Conservation (phyloP, 179 eudicot species). For the Carnegiea gigantea region DNA sequence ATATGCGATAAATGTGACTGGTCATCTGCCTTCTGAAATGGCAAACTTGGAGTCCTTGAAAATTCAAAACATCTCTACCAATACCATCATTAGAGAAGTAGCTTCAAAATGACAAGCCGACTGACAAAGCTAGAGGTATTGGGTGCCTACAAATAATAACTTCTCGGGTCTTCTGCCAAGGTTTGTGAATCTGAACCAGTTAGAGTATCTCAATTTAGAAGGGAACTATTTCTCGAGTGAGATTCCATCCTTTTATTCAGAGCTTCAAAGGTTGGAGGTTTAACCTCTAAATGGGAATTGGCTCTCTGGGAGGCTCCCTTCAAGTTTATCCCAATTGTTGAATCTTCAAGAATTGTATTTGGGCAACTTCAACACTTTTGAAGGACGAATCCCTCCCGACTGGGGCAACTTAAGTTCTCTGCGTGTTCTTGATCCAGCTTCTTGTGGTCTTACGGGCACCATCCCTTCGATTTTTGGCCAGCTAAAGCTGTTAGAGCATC, state of each 20-base stretch:
- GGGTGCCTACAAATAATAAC: slow-evolving; percentile 53
- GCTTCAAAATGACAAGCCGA: slow-evolving; percentile 27
- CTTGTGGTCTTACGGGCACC: slow-evolving; percentile 49
- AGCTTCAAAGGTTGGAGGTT: slow-evolving; percentile 31
- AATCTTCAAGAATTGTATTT: slow-evolving; percentile 40
- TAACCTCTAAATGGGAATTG: slow-evolving; percentile 43
- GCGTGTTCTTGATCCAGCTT: slow-evolving; percentile 32
- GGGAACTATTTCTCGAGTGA: slow-evolving; percentile 65
- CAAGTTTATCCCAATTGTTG: slow-evolving; percentile 40
- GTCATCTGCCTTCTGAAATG: slow-evolving; percentile 46
- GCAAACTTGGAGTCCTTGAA: slow-evolving; percentile 40
- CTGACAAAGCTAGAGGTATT: slow-evolving; percentile 43
- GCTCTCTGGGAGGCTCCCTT: slow-evolving; percentile 55
- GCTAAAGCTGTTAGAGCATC: slow-evolving; percentile 34
- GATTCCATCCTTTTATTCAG: slow-evolving; percentile 53
- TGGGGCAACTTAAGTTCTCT: slow-evolving; percentile 48
- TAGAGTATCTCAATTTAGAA: slow-evolving; percentile 44
- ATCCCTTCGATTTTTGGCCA: slow-evolving; percentile 57
- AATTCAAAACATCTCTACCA: slow-evolving; percentile 48
- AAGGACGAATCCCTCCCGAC: slow-evolving; percentile 66
- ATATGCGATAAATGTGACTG: slow-evolving; percentile 39
- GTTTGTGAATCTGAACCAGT: slow-evolving; percentile 24
- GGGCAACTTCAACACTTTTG: slow-evolving; percentile 49
- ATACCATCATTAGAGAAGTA: slow-evolving; percentile 37
- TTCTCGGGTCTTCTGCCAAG: slow-evolving; percentile 50